Percentiles rank a stretch among this genome's conserved stretches.
Conservation (phyloP, 2,329 filamentous ascomycete species). For the Epichloe gansuensis region DNA sequence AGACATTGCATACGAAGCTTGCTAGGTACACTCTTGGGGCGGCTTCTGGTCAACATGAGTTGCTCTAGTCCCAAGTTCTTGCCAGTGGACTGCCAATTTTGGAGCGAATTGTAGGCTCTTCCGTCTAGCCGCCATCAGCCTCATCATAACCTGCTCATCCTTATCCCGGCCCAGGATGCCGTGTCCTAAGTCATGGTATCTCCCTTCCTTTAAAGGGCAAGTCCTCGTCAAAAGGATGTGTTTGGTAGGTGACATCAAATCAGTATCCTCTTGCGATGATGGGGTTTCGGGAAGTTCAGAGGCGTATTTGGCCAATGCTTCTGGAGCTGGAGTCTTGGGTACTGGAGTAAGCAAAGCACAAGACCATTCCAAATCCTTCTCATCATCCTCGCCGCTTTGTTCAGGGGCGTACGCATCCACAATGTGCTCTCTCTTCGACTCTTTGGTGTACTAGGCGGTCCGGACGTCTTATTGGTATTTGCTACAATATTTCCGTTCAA, state of each 20-base stretch:
- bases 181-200: slow-evolving; percentile 26
- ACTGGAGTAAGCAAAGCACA: slow-evolving; percentile 39
- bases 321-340: slow-evolving; percentile 46
- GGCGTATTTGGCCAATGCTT: slow-evolving; percentile 40
- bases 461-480: slow-evolving; percentile 25
- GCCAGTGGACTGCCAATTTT: slow-evolving; percentile 59
- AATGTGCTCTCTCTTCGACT: slow-evolving; percentile 41
- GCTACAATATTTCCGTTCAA: slow-evolving; percentile 51
- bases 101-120: slow-evolving; percentile 72
- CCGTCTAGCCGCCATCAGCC: slow-evolving; percentile 58
- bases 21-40: background rate
- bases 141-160: slow-evolving; percentile 45
- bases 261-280: slow-evolving; percentile 21
- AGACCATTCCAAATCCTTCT: slow-evolving; percentile 29
- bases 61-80: slow-evolving; percentile 34
- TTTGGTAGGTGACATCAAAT: slow-evolving; percentile 21
- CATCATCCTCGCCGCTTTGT: slow-evolving; percentile 23
- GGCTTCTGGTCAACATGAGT: background rate
- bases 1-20: background rate
- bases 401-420: slow-evolving; percentile 46
- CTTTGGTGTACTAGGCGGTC: slow-evolving; percentile 33
- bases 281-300: slow-evolving; percentile 38
- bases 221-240: slow-evolving; percentile 36
- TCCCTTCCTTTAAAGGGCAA: slow-evolving; percentile 39
- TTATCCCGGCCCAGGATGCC: slow-evolving; percentile 37